phyloP scores from a whole-genome alignment of 2,329 filamentous ascomycete genomes.

The Camillea tinctor region DNA sequence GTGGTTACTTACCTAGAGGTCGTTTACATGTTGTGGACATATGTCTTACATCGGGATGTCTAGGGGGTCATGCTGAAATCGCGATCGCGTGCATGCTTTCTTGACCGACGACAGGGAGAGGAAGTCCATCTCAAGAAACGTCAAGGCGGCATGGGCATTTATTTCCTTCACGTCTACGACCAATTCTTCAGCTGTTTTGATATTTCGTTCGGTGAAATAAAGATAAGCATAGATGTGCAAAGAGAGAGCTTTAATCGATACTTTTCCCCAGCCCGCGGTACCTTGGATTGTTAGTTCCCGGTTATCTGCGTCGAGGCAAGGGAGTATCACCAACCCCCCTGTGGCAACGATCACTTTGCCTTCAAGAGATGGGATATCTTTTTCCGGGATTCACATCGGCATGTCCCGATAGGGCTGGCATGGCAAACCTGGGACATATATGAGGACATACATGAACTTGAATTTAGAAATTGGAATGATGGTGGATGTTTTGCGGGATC shows the following conservation, averaged over 20 bases:
- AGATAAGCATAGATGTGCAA: conserved; percentile 48
- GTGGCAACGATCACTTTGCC: conserved; percentile 43
- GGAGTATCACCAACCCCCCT: conserved; percentile 31
- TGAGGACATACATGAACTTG: no score
- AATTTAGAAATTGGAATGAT: not conserved
- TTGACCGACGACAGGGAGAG: conserved; percentile 39
- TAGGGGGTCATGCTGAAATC: conserved; percentile 36
- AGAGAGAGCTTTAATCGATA: conserved; percentile 39
- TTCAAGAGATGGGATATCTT: conserved; percentile 37
- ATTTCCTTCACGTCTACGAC: conserved; percentile 34
- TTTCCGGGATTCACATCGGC: conserved; percentile 30
- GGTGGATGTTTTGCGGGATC: no score
- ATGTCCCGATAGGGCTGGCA: conserved; percentile 18
- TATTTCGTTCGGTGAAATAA: conserved; percentile 51
- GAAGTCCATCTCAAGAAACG: conserved; percentile 42
- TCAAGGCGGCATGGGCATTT: conserved; percentile 13
- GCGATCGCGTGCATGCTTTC: conserved; percentile 30
- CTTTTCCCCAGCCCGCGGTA: conserved; percentile 43
- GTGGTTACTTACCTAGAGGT: not conserved
- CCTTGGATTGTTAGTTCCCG: conserved; percentile 12
- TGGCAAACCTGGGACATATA: not conserved
- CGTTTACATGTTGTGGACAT: no score
- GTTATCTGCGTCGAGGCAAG: not conserved
- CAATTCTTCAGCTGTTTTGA: conserved; percentile 42
- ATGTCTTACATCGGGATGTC: conserved; percentile 40